Conservation (phyloP, 257 asterid species). For the Plantago major region DNA sequence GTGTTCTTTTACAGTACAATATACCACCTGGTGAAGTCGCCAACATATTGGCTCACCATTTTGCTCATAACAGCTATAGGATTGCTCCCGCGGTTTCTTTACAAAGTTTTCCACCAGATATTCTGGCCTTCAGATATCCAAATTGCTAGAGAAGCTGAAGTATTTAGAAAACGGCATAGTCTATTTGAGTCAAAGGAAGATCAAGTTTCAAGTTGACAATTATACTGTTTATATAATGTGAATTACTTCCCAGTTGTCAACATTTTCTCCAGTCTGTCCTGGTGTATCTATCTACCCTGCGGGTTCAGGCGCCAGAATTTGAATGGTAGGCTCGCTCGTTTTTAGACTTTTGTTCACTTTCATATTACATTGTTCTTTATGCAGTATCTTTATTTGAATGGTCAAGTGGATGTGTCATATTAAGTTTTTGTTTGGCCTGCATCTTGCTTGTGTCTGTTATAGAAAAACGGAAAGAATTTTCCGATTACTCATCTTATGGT, state of each 20-base stretch:
- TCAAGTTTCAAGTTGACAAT: slow-evolving; percentile 42
- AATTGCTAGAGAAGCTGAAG: slow-evolving; percentile 95
- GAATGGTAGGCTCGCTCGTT: slow-evolving; percentile 24
- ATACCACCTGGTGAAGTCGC: slow-evolving; percentile 66
- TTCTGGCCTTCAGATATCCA: slow-evolving; percentile 92
- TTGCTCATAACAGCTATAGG: slow-evolving; percentile 68
- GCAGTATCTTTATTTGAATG: not conserved
- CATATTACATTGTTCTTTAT: not conserved
- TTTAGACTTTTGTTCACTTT: not conserved
- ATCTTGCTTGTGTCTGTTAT: no score
- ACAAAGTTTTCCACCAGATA: slow-evolving; percentile 61
- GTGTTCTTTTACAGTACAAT: slow-evolving; percentile 66
- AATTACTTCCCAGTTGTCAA: slow-evolving; percentile 19
- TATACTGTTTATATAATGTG: slow-evolving; percentile 20
- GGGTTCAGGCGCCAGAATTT: slow-evolving; percentile 22
- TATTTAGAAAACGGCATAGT: slow-evolving; percentile 43
- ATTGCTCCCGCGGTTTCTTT: slow-evolving; percentile 85
- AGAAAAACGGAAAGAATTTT: no score
- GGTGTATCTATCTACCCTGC: slow-evolving; percentile 23
- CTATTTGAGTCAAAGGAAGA: slow-evolving; percentile 40
- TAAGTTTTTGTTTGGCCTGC: not conserved
- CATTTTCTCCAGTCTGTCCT: slow-evolving; percentile 27
- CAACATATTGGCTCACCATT: slow-evolving; percentile 85
- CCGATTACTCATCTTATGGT: no score
- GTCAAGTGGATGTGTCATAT: not conserved